A percentile compares a stretch with the other conserved stretches of the same genome.
Conservation (phyloP, 1,284 basidiomycete genomes). For the Apiotrichum porosum region DNA sequence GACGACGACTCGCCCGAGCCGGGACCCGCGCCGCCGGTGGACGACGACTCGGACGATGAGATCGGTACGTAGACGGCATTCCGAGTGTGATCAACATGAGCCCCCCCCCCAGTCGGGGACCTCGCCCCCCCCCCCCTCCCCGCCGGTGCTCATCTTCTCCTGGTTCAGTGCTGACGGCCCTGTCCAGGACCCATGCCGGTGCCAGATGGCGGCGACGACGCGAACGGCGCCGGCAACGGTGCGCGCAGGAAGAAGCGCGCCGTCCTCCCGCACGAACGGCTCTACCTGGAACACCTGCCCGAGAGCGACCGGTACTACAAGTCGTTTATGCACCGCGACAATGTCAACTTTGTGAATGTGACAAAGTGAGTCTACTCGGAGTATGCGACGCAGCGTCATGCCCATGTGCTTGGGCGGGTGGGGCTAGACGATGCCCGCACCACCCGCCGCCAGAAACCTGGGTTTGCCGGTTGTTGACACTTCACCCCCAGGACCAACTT, state of each 20-base stretch:
- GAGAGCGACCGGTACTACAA: constrained; percentile 90
- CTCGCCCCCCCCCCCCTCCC: too few species aligned
- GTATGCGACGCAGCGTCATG: too few species aligned
- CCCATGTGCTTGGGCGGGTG: too few species aligned
- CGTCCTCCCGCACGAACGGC: constrained; percentile 70
- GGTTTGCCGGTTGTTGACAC: too few species aligned
- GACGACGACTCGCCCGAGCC: constrained; percentile 4
- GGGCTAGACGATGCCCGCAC: too few species aligned
- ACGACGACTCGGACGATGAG: constrained; percentile 45
- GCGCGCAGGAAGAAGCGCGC: constrained; percentile 40
- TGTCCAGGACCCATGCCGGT: constrained; percentile 34
- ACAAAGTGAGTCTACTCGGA: constrained; percentile 68
- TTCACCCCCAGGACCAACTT: constrained; percentile 92
- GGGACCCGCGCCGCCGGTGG: constrained; percentile 27
- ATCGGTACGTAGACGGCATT: constrained; percentile 44
- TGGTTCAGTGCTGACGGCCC: too few species aligned
- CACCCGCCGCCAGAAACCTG: too few species aligned
- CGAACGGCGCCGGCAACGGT: constrained; percentile 10
- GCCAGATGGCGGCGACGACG: too few species aligned
- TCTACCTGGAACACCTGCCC: constrained; percentile 89
- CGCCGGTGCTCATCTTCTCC: too few species aligned
- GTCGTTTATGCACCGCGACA: constrained; percentile 97
- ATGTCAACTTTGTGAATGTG: constrained; percentile 78
- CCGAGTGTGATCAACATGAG: too few species aligned
- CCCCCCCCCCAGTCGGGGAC: too few species aligned